phyloP scores from a whole-genome alignment of 2,329 filamentous ascomycete genomes.

The Botrytis medusae region DNA sequence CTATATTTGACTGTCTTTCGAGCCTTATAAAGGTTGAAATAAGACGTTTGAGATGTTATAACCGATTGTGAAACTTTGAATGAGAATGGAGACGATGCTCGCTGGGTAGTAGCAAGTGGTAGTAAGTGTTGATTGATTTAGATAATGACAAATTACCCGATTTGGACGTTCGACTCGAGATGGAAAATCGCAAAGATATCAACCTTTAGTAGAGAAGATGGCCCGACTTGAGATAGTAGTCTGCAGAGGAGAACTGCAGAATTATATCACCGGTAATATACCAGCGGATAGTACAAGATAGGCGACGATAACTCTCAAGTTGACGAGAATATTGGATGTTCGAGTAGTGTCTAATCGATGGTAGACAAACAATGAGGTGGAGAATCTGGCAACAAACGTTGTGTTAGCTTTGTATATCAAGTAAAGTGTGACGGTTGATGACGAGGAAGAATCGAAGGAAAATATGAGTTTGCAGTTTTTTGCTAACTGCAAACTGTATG shows the following conservation, averaged over 20 bases:
- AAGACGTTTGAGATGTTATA: background rate
- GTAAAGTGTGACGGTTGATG: too few species aligned
- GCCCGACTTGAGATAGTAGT: background rate
- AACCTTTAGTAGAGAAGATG: background rate
- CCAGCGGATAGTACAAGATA: background rate
- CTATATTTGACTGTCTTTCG: background rate
- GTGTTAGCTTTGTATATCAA: background rate
- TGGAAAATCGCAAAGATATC: background rate
- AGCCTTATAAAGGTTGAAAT: background rate
- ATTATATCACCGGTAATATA: background rate
- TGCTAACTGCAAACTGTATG: background rate
- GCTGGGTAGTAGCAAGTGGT: too few species aligned
- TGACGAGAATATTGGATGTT: background rate
- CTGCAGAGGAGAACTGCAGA: background rate
- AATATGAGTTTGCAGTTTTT: background rate
- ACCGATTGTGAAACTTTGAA: background rate
- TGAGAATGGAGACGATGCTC: background rate
- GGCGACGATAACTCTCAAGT: background rate
- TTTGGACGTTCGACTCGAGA: background rate
- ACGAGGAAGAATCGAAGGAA: background rate
- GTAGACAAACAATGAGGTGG: background rate
- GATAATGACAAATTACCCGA: background rate
- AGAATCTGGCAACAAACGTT: background rate
- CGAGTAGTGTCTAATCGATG: background rate
- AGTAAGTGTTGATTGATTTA: background rate